Base-by-base conservation (phyloP, 2,329 filamentous ascomycete genomes). In the Aspergillus awamori region DNA sequence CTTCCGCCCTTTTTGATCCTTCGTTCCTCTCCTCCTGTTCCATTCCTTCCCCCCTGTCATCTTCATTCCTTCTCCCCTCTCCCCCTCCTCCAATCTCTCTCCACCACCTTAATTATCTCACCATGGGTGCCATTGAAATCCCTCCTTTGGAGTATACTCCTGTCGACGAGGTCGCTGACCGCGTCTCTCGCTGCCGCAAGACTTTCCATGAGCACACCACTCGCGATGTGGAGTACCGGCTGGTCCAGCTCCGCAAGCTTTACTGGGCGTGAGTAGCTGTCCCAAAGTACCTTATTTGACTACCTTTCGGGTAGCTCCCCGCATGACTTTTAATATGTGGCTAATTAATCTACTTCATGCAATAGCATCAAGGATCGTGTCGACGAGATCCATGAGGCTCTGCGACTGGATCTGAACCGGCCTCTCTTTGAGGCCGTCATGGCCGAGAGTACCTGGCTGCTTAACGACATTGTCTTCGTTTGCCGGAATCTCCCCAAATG, bases 201-300 rank as follows among this genome's bases (percentile, higher is more conserved):
- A 87, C 89, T n/a, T 98, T 92, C 79, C 83, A 84, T 69, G 85
- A 90, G 17, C 88, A 93, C 76, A 90, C 89, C 79, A 97, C 93
- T 47, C 92, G 92, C 74, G 85, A 91, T 58, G 74, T 97, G 63
- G 85, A 91, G 71, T 98, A 90, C 81, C 88, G 95, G 65, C 82
- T 93, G 65, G 83, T 87, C 58, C 95, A 98, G 83, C 87, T 99
- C 63, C 90, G 93, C 69, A 94, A 93, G 84, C 88, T 98, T 59
- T 98, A 97, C 82, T 98, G 95, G 95, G 93, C 86, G 82, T 84
- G 67, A 77, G 77, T 36, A 73, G 26, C 41, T 24, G 33, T 36
- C 8, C 41, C 41, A 24, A 13, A 24, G 10, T 24, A 22, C 41
- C 41, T 36, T 36, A 36, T 36, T 36, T 36, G 1, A 2, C 10